A percentile compares a stretch with the other conserved stretches of the same genome.
Evolutionary conservation across 345 rosid genomes (phyloP).

Genomic region (Citrus mangshanensis): DNA sequence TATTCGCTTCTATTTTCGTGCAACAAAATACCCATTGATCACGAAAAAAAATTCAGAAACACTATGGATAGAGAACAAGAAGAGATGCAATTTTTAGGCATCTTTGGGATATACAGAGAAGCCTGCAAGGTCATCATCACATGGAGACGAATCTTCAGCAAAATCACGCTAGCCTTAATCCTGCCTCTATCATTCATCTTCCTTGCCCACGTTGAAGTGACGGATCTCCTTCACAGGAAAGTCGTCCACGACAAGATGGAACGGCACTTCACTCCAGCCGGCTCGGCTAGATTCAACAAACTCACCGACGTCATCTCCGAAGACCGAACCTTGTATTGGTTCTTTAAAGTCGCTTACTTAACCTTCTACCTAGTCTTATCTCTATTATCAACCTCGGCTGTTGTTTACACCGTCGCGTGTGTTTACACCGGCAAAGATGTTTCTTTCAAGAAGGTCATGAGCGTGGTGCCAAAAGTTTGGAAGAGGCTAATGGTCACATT

Average conservation of each 20-base stretch:
- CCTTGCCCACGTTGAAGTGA: conserved; percentile 40
- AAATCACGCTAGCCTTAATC: conserved; percentile 44
- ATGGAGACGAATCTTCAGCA: conserved; percentile 45
- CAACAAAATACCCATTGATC: background rate
- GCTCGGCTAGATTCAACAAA: conserved; percentile 21
- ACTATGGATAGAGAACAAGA: conserved; percentile 59
- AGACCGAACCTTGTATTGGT: conserved; percentile 23
- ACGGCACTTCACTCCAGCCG: conserved; percentile 19
- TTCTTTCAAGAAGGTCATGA: conserved; percentile 35
- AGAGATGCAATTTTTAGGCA: conserved; percentile 54
- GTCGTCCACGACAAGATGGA: conserved; percentile 20
- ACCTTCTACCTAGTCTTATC: conserved; percentile 30
- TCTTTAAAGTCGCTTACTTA: conserved; percentile 34
- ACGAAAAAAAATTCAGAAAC: background rate
- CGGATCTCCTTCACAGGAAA: conserved; percentile 22
- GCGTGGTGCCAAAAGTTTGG: conserved; percentile 55
- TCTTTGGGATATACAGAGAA: conserved; percentile 41
- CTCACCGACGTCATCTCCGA: conserved; percentile 26
- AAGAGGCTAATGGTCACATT: conserved; percentile 48
- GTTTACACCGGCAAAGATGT: conserved; percentile 35
- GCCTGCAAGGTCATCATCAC: conserved; percentile 40
- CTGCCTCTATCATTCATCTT: conserved; percentile 55
- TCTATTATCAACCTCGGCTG: conserved; percentile 53
- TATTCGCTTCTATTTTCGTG: background rate
- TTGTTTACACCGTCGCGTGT: conserved; percentile 51